Base-by-base conservation (phyloP, 768 basidiomycete genomes). In the Leccinum disarticulatum region DNA sequence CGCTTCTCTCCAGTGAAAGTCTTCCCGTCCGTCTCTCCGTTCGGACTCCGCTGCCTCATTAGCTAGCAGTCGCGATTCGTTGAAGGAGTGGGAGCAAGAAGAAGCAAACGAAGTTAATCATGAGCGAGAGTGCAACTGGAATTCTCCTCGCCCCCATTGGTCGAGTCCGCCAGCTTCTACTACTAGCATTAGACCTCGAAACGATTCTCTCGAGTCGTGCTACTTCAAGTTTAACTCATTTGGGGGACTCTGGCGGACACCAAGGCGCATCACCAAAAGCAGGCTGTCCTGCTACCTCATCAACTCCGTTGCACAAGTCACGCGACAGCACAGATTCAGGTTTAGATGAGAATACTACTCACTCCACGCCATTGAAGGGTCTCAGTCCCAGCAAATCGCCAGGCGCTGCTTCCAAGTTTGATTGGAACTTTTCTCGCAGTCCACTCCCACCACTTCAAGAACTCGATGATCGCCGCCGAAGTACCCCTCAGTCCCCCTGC, bases 121-220 rank as follows among this genome's bases (percentile, higher is more conserved):
- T 41, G 79, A 81, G 63, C 79, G 86, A 52, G 87, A 88, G 71
- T 77, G 84, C 52, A 88, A 88, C 65, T 88, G 86, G 86, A 85
- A 87, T 69, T 81, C 86, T 8, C 84, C 83, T 15, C 81, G 78
- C 33, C 86, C 84, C 7, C 79, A 76, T 54, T 87, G 86, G 86
- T 68, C 73, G n/a, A 65, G 70, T 6, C 62, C 72, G 8, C 50
- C 64, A 11, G 1, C 57, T 36, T 56, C 64, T 53, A 56, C 22
- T 22, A 22, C 22, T 22, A 22, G 51, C 30, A 49, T 41, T 19
- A 60, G 49, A 41, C n/a, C 4, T 51, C 56, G 58, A 30, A 60
- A 33, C 31, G 52, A 55, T 38, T 38, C 67, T 7, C 56, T 69
- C 22, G 22, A 22, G 22, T 41, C 71, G 64, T 52, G 47, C 63